Conservation (phyloP, 2,329 filamentous ascomycete genomes). For the Ophiobolus disseminans region DNA sequence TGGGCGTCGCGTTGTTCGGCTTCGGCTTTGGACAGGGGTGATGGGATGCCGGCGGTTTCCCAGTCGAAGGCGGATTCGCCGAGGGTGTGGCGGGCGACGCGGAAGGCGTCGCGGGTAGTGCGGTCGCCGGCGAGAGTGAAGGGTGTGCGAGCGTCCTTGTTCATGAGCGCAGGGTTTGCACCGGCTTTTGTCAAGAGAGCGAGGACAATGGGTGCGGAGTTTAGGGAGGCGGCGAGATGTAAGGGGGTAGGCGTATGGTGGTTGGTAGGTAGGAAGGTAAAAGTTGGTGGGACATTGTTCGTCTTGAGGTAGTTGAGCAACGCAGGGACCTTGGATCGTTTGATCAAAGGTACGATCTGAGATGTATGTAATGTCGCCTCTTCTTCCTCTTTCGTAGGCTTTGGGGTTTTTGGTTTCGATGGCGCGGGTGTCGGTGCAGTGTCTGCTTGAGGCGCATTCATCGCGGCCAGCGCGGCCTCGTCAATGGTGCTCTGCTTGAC, state of each 20-base stretch:
- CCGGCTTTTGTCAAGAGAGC: conserved; percentile 77
- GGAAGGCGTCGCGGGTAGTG: conserved; percentile 86
- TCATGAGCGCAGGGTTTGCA: conserved; percentile 72
- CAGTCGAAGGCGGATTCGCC: conserved; percentile 81
- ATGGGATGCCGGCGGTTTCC: conserved; percentile 76
- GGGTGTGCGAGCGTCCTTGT: conserved; percentile 76
- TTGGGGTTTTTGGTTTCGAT: conserved; percentile 58
- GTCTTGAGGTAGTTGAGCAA: conserved; percentile 82
- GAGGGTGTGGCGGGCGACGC: conserved; percentile 81
- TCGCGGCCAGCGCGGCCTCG: conserved; percentile 64
- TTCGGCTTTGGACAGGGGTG: conserved; percentile 73
- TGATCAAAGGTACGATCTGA: conserved; percentile 86
- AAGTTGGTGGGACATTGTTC: conserved; percentile 74
- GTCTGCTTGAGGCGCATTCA: conserved; percentile 55
- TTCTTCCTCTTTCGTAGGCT: conserved; percentile 84
- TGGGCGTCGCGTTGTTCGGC: conserved; percentile 72
- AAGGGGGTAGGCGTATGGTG: conserved; percentile 83
- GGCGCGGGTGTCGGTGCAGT: conserved; percentile 45
- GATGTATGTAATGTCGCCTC: conserved; percentile 81
- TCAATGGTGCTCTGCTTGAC: conserved; percentile 84
- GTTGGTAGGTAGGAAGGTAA: conserved; percentile 74
- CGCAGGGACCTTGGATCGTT: conserved; percentile 87
- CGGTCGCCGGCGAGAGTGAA: conserved; percentile 90
- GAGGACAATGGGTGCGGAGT: conserved; percentile 76
- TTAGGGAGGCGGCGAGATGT: conserved; percentile 83